Conservation (phyloP, 2,329 filamentous ascomycete genomes). For the Talaromyces amestolkiae region DNA sequence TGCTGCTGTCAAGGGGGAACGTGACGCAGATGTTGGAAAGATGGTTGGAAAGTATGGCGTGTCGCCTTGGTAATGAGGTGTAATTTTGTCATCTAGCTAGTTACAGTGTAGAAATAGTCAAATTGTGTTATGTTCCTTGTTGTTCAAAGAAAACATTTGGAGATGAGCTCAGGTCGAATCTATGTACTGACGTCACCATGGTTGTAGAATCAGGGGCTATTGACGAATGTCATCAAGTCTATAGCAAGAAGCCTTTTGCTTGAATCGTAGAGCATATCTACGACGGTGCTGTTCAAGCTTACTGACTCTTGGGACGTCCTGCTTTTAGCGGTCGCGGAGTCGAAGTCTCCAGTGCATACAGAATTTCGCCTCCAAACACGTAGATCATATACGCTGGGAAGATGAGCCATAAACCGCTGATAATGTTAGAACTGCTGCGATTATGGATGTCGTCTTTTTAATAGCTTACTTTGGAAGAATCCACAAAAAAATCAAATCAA, state of each 20-base stretch:
- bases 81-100: neutral
- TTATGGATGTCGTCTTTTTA: neutral
- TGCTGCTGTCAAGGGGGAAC: constrained; percentile 42
- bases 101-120: neutral
- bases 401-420: constrained; percentile 62
- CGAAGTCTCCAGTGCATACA: constrained; percentile 53
- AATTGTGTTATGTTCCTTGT: neutral
- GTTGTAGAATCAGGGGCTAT: neutral
- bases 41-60: constrained; percentile 28
- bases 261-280: neutral
- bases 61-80: constrained; percentile 14
- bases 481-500: constrained; percentile 58
- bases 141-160: neutral
- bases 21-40: constrained; percentile 44
- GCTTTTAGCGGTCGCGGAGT: constrained; percentile 26
- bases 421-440: neutral
- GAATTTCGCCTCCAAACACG: constrained; percentile 59
- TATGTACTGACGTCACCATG: neutral
- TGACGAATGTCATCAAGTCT: neutral
- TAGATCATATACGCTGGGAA: constrained; percentile 63
- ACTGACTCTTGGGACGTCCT: constrained; percentile 30
- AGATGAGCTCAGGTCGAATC: neutral
- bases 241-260: neutral
- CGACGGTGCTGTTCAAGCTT: neutral
- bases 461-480: constrained; percentile 63